These are phyloP conservation scores for Umbelopsis sp. DNA, from an alignment of 371 early-diverging fungal species.

Conservation along the genomic window DNA sequence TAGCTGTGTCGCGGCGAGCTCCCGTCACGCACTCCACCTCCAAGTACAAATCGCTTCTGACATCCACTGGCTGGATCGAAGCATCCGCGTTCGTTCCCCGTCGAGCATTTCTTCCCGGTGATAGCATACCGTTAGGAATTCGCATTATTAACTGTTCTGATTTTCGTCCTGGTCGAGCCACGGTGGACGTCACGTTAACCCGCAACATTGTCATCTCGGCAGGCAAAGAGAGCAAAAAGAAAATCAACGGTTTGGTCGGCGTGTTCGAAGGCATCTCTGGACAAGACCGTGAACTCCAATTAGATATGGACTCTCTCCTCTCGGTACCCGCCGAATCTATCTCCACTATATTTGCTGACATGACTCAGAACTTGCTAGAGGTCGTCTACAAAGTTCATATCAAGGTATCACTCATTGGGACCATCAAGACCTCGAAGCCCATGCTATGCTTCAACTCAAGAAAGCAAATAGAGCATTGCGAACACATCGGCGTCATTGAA, in stretches of 20 bases:
- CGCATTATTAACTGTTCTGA: constrained; percentile 2
- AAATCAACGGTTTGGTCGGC: constrained; percentile 6
- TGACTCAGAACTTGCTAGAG: constrained; percentile 7
- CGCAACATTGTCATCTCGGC: not conserved
- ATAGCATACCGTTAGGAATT: constrained; percentile 3
- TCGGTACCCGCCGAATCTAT: not conserved
- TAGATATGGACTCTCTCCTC: constrained; percentile 12
- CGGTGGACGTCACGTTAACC: not conserved
- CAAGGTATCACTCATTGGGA: not conserved
- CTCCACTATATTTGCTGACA: constrained; percentile 1
- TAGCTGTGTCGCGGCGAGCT: not conserved
- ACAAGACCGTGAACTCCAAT: not conserved
- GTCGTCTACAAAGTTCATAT: constrained; percentile 5
- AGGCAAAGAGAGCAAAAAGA: not conserved
- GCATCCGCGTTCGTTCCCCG: constrained; percentile 1
- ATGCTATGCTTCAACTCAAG: not conserved
- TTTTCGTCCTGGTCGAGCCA: not conserved
- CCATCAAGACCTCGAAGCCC: not conserved
- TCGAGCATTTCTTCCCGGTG: constrained; percentile 3
- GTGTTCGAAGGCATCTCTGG: constrained; percentile 9
- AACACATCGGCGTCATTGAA: not conserved
- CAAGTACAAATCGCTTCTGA: not conserved
- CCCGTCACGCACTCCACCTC: not conserved
- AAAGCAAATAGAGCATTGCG: not conserved
- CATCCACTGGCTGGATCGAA: constrained; percentile 17